phyloP scores from a whole-genome alignment of 306 rosid genomes.

The Medicago lupulina region DNA sequence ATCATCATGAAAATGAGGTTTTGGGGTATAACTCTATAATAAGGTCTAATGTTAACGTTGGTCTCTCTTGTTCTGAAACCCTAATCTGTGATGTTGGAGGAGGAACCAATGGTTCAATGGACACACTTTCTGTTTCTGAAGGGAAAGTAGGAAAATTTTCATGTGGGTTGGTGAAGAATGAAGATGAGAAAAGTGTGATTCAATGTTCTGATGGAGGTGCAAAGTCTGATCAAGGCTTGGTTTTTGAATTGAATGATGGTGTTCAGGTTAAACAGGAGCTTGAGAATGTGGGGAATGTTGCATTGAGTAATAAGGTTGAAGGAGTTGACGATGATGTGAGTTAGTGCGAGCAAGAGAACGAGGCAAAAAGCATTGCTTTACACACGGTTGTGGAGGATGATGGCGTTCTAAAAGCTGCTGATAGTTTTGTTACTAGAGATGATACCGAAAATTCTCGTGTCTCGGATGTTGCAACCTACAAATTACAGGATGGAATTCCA shows the following conservation, averaged over 20 bases:
- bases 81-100: conserved; percentile 33
- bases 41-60: conserved; percentile 12
- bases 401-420: conserved; percentile 22
- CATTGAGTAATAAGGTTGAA: conserved; percentile 21
- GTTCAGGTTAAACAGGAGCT: conserved; percentile 24
- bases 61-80: conserved; percentile 38
- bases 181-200: neutral
- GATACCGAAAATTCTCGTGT: conserved; percentile 5
- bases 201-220: conserved; percentile 33
- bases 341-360: conserved; percentile 7
- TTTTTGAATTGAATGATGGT: conserved; percentile 29
- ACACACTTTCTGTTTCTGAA: conserved; percentile 13
- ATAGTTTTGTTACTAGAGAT: conserved; percentile 23
- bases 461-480: conserved; percentile 23
- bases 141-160: conserved; percentile 18
- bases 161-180: conserved; percentile 22
- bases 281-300: conserved; percentile 17
- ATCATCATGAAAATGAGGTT: conserved; percentile 47
- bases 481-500: conserved; percentile 18
- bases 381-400: conserved; percentile 19
- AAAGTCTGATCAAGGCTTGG: conserved; percentile 31
- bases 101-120: conserved; percentile 30
- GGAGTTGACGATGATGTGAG: conserved; percentile 21
- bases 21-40: conserved; percentile 37
- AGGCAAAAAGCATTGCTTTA: conserved; percentile 18